Evolutionary conservation across 768 basidiomycete genomes (phyloP).

Genomic region (Phallus indusiatus): DNA sequence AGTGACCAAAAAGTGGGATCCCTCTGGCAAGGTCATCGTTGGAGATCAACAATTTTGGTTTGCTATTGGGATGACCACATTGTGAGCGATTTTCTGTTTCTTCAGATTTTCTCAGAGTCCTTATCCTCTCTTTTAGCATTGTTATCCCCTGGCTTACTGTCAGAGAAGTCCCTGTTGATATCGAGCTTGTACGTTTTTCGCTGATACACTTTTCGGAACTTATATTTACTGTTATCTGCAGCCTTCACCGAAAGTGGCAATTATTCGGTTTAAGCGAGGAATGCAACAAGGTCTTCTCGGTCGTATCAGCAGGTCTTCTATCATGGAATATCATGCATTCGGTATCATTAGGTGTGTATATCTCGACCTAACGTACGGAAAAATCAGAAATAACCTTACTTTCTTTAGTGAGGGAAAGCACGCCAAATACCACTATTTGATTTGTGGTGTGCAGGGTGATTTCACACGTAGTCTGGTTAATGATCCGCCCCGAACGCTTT

Average conservation of each 20-base stretch:
- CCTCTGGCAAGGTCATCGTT: conserved; percentile 42
- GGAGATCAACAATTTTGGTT: conserved; percentile 75
- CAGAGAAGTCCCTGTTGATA: conserved; percentile 60
- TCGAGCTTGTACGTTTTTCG: conserved; percentile 51
- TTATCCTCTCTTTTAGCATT: conserved; percentile 33
- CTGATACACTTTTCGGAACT: neutral
- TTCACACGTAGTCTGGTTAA: conserved; percentile 66
- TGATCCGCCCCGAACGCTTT: conserved; percentile 58
- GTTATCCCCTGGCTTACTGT: conserved; percentile 69
- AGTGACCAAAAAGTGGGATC: conserved; percentile 45
- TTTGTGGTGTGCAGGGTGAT: conserved; percentile 76
- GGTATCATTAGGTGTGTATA: conserved; percentile 62
- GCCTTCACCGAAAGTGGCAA: conserved; percentile 73
- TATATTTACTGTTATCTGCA: conserved; percentile 18
- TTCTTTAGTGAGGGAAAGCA: conserved; percentile 52
- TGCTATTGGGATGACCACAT: conserved; percentile 59
- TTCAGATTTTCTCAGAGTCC: neutral
- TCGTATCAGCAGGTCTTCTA: conserved; percentile 59
- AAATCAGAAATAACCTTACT: conserved; percentile 9
- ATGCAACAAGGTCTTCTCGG: conserved; percentile 79
- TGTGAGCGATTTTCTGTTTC: conserved; percentile 34
- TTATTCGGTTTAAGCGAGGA: conserved; percentile 70
- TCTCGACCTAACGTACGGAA: neutral
- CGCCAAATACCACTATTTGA: conserved; percentile 71
- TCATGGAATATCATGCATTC: conserved; percentile 79